Conservation (phyloP, 495 filamentous ascomycete genomes). For the Trichoderma erinaceum region DNA sequence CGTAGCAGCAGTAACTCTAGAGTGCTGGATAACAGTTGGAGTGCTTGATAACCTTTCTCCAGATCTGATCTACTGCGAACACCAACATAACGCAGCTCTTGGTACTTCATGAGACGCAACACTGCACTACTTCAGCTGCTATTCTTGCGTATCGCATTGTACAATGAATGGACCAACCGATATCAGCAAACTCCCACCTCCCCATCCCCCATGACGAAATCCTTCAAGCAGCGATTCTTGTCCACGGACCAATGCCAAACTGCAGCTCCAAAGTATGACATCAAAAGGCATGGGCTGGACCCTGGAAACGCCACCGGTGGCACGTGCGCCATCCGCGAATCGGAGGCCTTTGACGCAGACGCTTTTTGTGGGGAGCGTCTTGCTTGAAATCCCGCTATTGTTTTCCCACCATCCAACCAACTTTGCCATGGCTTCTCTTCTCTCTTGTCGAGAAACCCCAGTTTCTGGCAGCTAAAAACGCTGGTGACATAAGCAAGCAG, state of each 20-base stretch:
- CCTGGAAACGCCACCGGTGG: not conserved
- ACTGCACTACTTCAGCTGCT: too few relatives aligned
- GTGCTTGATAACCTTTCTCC: too few relatives aligned
- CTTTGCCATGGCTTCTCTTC: not conserved
- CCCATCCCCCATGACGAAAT: conserved; percentile 21
- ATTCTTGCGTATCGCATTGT: too few relatives aligned
- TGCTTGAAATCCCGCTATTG: not conserved
- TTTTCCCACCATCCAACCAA: not conserved
- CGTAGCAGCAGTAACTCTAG: too few relatives aligned
- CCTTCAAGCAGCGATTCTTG: not conserved
- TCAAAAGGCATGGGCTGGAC: not conserved
- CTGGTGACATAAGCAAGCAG: not conserved
- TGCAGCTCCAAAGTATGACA: not conserved
- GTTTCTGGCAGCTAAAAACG: conserved; percentile 17
- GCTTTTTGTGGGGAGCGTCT: not conserved
- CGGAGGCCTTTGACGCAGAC: not conserved
- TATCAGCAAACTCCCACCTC: not conserved
- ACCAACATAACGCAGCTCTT: too few relatives aligned
- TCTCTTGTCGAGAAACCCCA: not conserved
- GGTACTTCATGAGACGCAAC: too few relatives aligned
- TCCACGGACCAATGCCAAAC: not conserved
- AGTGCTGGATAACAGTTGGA: too few relatives aligned
- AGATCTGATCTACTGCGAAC: too few relatives aligned
- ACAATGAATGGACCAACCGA: too few relatives aligned
- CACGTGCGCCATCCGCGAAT: conserved; percentile 7